phyloP scores from a whole-genome alignment of 192 early-diverging fungal species.

The Coemansia sp. region DNA sequence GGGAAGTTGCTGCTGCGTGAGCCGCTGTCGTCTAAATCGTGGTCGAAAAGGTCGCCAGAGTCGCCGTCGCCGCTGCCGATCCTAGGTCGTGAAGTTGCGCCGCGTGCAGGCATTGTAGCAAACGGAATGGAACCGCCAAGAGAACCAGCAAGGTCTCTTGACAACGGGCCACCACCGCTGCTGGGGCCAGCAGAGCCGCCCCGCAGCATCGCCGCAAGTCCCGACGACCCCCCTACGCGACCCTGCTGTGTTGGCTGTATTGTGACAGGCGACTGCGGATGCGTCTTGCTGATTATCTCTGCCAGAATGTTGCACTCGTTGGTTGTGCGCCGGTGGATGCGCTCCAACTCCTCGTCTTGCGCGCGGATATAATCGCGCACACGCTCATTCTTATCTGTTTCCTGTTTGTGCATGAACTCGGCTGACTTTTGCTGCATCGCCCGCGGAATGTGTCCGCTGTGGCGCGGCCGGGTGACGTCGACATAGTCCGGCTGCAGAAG shows the following conservation, averaged over 20 bases:
- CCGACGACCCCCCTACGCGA: conserved; percentile 24
- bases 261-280: conserved; percentile 23
- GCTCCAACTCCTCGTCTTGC: conserved; percentile 49
- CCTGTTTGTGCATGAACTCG: conserved; percentile 38
- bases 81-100: neutral
- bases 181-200: conserved; percentile 1
- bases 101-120: neutral
- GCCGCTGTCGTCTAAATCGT: conserved; percentile 6
- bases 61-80: conserved; percentile 2
- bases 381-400: conserved; percentile 41
- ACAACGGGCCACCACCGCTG: neutral
- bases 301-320: conserved; percentile 37
- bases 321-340: conserved; percentile 17
- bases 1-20: neutral
- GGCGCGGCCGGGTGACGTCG: conserved; percentile 2
- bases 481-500: conserved; percentile 21
- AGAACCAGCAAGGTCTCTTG: neutral
- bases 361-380: conserved; percentile 38
- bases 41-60: neutral
- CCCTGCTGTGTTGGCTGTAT: conserved; percentile 3
- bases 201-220: conserved; percentile 50
- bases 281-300: conserved; percentile 20
- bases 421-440: conserved; percentile 37
- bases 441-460: conserved; percentile 32
- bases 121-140: conserved; percentile 13